phyloP scores from a whole-genome alignment of 2,329 filamentous ascomycete species.

The Neonectria faginata region DNA sequence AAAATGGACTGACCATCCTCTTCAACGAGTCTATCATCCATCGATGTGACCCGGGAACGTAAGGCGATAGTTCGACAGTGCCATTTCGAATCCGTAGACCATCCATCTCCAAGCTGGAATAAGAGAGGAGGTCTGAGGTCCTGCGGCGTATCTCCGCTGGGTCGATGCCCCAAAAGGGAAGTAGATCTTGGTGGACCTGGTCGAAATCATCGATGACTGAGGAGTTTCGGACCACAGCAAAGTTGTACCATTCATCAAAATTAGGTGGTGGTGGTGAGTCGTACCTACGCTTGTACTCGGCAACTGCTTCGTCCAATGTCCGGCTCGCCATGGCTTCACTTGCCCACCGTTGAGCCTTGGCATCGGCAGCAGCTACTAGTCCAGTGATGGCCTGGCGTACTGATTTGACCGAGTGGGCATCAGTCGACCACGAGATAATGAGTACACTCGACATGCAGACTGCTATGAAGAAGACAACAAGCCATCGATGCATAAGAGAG shows the following conservation, averaged over 20 bases:
- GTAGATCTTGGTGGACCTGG: conserved; percentile 76
- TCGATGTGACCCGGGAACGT: conserved; percentile 49
- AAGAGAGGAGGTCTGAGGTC: conserved; percentile 47
- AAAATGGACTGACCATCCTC: conserved; percentile 75
- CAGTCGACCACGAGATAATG: conserved; percentile 4
- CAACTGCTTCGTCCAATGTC: conserved; percentile 49
- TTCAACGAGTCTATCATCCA: conserved; percentile 56
- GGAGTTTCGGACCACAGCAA: conserved; percentile 70
- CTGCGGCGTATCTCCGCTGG: conserved; percentile 73
- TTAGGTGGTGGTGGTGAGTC: conserved; percentile 77
- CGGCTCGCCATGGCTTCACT: conserved; percentile 36
- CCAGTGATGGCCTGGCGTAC: conserved; percentile 29
- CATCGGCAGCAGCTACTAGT: conserved; percentile 28
- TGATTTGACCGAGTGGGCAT: neutral
- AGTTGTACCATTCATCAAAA: conserved; percentile 85
- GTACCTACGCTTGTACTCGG: conserved; percentile 58
- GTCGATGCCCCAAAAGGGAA: conserved; percentile 80
- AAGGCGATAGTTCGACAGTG: conserved; percentile 57
- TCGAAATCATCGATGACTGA: conserved; percentile 81
- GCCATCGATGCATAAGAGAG: too few relatives aligned
- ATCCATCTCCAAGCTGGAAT: conserved; percentile 53
- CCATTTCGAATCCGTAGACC: conserved; percentile 71
- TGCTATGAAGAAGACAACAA: too few relatives aligned
- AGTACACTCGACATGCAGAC: conserved; percentile 18
- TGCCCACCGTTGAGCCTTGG: conserved; percentile 31